phyloP scores from a whole-genome alignment of 257 asterid genomes.

The Scutellaria baicalensis region DNA sequence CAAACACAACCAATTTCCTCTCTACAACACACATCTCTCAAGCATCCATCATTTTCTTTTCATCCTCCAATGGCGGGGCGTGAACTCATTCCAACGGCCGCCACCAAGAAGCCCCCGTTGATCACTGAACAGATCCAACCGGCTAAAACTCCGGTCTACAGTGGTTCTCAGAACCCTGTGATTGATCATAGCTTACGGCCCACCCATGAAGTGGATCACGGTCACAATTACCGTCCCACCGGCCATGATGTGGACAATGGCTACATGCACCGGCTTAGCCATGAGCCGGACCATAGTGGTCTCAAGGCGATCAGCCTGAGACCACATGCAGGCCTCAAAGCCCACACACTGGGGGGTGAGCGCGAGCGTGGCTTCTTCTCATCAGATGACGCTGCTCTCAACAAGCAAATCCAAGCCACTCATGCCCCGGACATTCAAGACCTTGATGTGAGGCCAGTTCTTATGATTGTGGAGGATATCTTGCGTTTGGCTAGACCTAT shows the following conservation, averaged over 20 bases:
- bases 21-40: background rate
- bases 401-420: slow-evolving; percentile 18
- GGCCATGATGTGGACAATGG: background rate
- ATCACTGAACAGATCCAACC: background rate
- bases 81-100: background rate
- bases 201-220: background rate
- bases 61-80: slow-evolving; percentile 22
- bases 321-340: slow-evolving; percentile 1
- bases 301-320: background rate
- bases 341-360: slow-evolving; percentile 26
- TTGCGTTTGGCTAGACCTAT: slow-evolving; percentile 4
- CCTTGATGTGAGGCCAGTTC: slow-evolving; percentile 12
- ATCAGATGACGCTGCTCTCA: slow-evolving; percentile 11
- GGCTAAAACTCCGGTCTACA: background rate
- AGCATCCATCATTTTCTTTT: background rate
- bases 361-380: slow-evolving; percentile 23
- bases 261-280: background rate
- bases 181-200: slow-evolving; percentile 1
- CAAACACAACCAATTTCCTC: slow-evolving; percentile 9
- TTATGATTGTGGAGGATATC: slow-evolving; percentile 15
- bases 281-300: slow-evolving; percentile 17
- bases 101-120: background rate
- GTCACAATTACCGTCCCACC: background rate
- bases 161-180: background rate
- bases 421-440: slow-evolving; percentile 16